Evolutionary conservation across 345 rosid species (phyloP).

Genomic region (Combretum micranthum): DNA sequence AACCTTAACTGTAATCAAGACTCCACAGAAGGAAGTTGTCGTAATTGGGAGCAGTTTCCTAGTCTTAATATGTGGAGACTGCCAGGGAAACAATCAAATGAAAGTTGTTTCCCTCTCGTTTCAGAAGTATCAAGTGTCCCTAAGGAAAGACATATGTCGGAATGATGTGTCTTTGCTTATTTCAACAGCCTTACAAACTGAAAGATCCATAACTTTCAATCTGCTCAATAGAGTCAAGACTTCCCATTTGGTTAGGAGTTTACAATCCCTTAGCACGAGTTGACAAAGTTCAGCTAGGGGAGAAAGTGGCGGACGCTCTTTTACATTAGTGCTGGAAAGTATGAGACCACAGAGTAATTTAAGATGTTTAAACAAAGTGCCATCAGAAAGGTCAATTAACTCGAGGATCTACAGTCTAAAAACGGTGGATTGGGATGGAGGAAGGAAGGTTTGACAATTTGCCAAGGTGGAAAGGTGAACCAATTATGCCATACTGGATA

Average conservation of each 20-base stretch:
- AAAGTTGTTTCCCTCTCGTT: not conserved
- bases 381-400: slow-evolving; percentile 2
- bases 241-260: not conserved
- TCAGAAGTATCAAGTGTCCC: not conserved
- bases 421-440: not conserved
- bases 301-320: not conserved
- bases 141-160: not conserved
- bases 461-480: not conserved
- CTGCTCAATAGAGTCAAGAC: not conserved
- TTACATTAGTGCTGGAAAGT: not conserved
- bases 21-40: too few species aligned
- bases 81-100: not conserved
- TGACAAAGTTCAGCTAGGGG: not conserved
- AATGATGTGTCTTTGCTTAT: not conserved
- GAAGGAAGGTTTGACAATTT: not conserved
- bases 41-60: too few species aligned
- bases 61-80: not conserved
- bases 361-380: not conserved
- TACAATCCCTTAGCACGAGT: not conserved
- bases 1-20: too few species aligned
- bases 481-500: not conserved
- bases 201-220: slow-evolving; percentile 4
- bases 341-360: not conserved
- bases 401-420: not conserved
- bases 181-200: not conserved